These are phyloP conservation scores for Rhododendron ferrugineum DNA, from an alignment of 148 eudicot species.

Conservation along the genomic window DNA sequence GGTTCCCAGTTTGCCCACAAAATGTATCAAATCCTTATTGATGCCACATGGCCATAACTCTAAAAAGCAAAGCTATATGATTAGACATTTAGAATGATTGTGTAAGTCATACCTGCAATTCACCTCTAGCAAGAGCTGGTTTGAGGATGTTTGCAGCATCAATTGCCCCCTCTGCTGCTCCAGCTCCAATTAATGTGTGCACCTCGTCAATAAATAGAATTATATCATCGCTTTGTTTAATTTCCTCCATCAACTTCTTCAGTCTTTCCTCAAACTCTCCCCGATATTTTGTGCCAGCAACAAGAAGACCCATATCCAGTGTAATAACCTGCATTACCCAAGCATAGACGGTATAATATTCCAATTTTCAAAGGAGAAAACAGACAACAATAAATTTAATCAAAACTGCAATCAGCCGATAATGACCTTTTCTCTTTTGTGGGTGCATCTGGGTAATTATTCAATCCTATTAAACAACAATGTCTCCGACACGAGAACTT, in stretches of 20 bases:
- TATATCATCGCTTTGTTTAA: conserved; percentile 74
- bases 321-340: conserved; percentile 61
- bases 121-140: conserved; percentile 96
- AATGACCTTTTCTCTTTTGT: neutral
- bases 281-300: conserved; percentile 92
- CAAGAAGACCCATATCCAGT: conserved; percentile 89
- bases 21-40: neutral
- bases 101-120: conserved; percentile 56
- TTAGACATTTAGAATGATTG: neutral
- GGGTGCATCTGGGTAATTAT: neutral
- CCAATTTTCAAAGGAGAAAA: neutral
- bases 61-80: neutral
- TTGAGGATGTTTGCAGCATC: conserved; percentile 94
- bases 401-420: neutral
- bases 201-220: conserved; percentile 90
- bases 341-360: neutral
- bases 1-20: neutral
- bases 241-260: conserved; percentile 93
- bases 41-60: neutral
- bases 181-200: conserved; percentile 87
- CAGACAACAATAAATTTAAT: neutral
- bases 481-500: neutral
- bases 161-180: conserved; percentile 95
- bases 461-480: neutral
- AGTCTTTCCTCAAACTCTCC: conserved; percentile 92